Conservation (phyloP, 1,139 yeast species). For the Lodderomyces parapsilosis region DNA sequence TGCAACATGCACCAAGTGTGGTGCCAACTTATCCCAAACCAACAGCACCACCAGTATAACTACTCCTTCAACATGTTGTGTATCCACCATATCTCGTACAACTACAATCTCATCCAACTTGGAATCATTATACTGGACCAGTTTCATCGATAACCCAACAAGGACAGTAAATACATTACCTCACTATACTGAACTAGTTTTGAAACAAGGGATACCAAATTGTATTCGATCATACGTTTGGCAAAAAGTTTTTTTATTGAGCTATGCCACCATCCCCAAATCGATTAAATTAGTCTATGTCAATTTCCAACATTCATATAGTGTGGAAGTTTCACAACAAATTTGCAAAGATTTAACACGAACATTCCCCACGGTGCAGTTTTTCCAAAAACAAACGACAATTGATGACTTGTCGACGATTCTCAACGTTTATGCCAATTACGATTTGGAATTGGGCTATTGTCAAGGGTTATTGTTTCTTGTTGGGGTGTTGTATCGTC, state of each 20-base stretch:
- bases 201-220: constrained; percentile 43
- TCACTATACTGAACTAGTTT: constrained; percentile 41
- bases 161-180: constrained; percentile 49
- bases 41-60: not conserved
- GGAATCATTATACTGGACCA: constrained; percentile 46
- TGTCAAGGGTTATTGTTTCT: constrained; percentile 70
- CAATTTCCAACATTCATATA: constrained; percentile 48
- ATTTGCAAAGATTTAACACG: constrained; percentile 62
- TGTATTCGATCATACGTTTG: constrained; percentile 38
- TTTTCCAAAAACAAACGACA: constrained; percentile 50
- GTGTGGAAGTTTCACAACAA: constrained; percentile 45
- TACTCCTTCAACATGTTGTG: constrained; percentile 15
- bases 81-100: constrained; percentile 3
- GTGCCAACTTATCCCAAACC: constrained; percentile 7
- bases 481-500: constrained; percentile 60
- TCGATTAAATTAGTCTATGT: constrained; percentile 33
- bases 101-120: constrained; percentile 18
- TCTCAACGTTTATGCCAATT: constrained; percentile 64
- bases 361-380: constrained; percentile 58
- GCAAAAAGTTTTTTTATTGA: constrained; percentile 35
- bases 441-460: constrained; percentile 68
- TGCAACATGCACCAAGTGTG: constrained; percentile 30
- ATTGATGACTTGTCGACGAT: constrained; percentile 51
- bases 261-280: constrained; percentile 32
- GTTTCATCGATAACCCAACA: constrained; percentile 45